phyloP scores from a whole-genome alignment of 179 eudicot species.

The Carnegiea gigantea region DNA sequence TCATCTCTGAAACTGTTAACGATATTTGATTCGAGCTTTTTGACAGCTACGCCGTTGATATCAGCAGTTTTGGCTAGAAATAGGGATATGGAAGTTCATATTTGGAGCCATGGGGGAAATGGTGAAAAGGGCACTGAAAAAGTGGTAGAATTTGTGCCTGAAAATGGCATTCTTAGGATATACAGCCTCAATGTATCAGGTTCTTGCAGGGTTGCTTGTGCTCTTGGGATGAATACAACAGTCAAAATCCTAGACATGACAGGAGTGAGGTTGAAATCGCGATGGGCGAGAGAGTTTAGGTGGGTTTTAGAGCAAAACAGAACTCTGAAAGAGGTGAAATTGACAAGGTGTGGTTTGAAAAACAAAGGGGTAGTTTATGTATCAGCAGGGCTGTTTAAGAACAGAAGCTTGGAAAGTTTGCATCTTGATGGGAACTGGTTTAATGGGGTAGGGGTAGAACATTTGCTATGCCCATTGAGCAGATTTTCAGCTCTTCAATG shows the following conservation, averaged over 20 bases:
- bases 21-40: conserved; percentile 61
- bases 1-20: conserved; percentile 62
- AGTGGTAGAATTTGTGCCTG: conserved; percentile 79
- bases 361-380: conserved; percentile 80
- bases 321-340: conserved; percentile 61
- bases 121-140: conserved; percentile 45
- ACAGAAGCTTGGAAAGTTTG: conserved; percentile 50
- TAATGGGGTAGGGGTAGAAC: conserved; percentile 74
- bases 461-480: conserved; percentile 80
- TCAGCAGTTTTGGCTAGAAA: conserved; percentile 88
- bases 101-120: conserved; percentile 57
- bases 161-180: conserved; percentile 50
- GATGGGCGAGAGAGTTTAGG: conserved; percentile 90
- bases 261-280: conserved; percentile 65
- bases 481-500: conserved; percentile 74
- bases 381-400: conserved; percentile 86
- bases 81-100: conserved; percentile 70
- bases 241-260: conserved; percentile 76
- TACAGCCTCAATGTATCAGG: conserved; percentile 59
- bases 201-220: conserved; percentile 63
- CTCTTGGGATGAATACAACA: conserved; percentile 76
- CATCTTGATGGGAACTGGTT: conserved; percentile 68
- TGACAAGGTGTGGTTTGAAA: conserved; percentile 68
- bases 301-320: conserved; percentile 81
- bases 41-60: conserved; percentile 62